Percentiles rank a stretch among this genome's conserved stretches.
Conservation (phyloP, 2,329 filamentous ascomycete genomes). For the Colletotrichum sp. region DNA sequence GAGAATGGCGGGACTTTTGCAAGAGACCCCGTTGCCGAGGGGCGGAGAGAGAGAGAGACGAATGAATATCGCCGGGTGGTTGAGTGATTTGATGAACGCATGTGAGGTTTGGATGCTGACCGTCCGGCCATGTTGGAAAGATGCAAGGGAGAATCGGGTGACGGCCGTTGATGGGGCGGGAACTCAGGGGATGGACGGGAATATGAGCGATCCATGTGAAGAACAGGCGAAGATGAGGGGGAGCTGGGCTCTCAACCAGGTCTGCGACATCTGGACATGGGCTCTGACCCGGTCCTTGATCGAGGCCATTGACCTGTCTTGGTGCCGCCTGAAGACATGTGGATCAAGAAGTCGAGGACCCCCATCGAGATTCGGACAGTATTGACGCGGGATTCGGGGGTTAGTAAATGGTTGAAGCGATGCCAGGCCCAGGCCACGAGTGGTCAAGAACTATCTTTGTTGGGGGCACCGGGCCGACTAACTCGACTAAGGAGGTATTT, state of each 20-base stretch:
- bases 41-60: background rate
- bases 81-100: background rate
- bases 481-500: slow-evolving; percentile 11
- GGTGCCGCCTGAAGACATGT: background rate
- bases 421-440: background rate
- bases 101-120: background rate
- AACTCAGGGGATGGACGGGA: background rate
- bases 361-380: background rate
- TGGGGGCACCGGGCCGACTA: background rate
- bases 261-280: background rate
- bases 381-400: slow-evolving; percentile 3
- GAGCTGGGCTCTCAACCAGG: background rate
- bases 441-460: background rate
- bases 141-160: slow-evolving; percentile 11
- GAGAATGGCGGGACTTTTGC: background rate
- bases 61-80: background rate
- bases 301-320: background rate
- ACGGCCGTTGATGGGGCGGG: background rate
- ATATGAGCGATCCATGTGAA: background rate
- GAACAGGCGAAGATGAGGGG: background rate
- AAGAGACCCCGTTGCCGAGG: background rate
- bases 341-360: background rate
- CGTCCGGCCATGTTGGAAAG: background rate
- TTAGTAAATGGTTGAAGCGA: background rate
- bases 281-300: background rate